Base-by-base conservation (phyloP, 1,139 yeast genomes). In the Taphrina betulina region DNA sequence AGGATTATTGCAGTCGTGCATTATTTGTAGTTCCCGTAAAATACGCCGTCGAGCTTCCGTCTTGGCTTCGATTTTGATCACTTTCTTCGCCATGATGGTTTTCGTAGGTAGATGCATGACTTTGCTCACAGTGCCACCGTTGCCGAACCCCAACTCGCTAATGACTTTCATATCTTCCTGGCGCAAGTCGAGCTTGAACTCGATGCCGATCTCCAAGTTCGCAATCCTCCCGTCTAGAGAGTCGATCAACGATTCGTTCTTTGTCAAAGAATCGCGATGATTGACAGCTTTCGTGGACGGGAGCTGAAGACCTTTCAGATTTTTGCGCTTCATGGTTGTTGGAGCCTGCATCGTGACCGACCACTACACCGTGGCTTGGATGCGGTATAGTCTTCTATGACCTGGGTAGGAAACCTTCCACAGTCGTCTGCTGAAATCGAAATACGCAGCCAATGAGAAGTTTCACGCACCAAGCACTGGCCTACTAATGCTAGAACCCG, bases 101-200 rank as follows among this genome's bases (percentile, higher is more conserved):
- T 89, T 88, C 2, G 92, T 82, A 14, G 97, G 96, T 2, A 86
- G 77, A 69, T 92, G 98, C 58, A 88, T 71, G 10, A 89, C 92
- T 67, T 89, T 88, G 51, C 87, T 76, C 3, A 92, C 98, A 1
- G 89, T 82, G 1, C 98, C 98, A 7, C 96, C 88, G 68, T 88
- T 90, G 5, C 98, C 98, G 33, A 88, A 78, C 8, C 98, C 98
- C 58, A 92, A 75, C 61, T 82, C 83, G 60, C 86, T 82, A 57
- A 92, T 69, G 26, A 82, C 80, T 22, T 88, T 78, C 41, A 92
- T 72, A 66, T 92, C 96, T 46, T 80, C 79, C 60, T 77, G 81
- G 57, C 78, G 75, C 54, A 85, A 73, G 57, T 79, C 78, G 38
- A 75, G 68, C 61, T 75, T 74, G 63, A 76, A 75, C 61, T 76